Evolutionary conservation across 768 basidiomycete species (phyloP).

Genomic region (Leucocoprinus leucothites): DNA sequence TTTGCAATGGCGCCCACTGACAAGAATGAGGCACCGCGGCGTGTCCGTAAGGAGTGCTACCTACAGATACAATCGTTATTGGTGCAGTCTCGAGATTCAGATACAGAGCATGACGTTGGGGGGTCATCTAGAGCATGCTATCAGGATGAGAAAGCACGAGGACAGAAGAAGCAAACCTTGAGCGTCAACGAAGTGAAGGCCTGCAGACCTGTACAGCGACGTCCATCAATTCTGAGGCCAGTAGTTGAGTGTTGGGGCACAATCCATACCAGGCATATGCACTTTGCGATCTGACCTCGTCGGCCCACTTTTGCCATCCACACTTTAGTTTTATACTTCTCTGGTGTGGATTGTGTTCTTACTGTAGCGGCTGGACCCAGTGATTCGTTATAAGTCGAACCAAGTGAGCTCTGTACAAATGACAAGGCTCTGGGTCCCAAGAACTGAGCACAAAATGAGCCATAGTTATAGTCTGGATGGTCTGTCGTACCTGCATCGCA

Average conservation of each 20-base stretch:
- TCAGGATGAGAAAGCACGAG: not conserved
- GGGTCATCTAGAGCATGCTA: slow-evolving; percentile 31
- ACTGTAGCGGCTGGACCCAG: slow-evolving; percentile 50
- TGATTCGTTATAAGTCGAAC: slow-evolving; percentile 38
- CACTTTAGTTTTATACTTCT: not conserved
- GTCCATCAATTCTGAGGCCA: not conserved
- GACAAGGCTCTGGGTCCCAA: slow-evolving; percentile 43
- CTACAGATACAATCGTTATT: slow-evolving; percentile 35
- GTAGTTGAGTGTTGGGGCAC: not conserved
- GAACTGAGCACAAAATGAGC: slow-evolving; percentile 31
- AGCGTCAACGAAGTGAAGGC: slow-evolving; percentile 51
- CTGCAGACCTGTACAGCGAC: slow-evolving; percentile 28
- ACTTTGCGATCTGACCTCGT: slow-evolving; percentile 37
- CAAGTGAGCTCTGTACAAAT: slow-evolving; percentile 44
- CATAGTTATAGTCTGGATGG: not conserved
- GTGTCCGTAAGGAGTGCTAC: slow-evolving; percentile 15
- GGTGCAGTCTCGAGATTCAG: slow-evolving; percentile 43
- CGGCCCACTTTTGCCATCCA: slow-evolving; percentile 41
- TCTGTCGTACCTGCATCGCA: slow-evolving; percentile 34
- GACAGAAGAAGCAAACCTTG: slow-evolving; percentile 26
- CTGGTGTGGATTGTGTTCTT: slow-evolving; percentile 4
- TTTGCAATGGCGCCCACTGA: slow-evolving; percentile 55
- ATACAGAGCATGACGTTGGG: slow-evolving; percentile 46
- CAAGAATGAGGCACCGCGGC: not conserved
- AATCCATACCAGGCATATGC: not conserved